Evolutionary conservation across 768 basidiomycete genomes (phyloP).

Genomic region (Collybiopsis confluens): DNA sequence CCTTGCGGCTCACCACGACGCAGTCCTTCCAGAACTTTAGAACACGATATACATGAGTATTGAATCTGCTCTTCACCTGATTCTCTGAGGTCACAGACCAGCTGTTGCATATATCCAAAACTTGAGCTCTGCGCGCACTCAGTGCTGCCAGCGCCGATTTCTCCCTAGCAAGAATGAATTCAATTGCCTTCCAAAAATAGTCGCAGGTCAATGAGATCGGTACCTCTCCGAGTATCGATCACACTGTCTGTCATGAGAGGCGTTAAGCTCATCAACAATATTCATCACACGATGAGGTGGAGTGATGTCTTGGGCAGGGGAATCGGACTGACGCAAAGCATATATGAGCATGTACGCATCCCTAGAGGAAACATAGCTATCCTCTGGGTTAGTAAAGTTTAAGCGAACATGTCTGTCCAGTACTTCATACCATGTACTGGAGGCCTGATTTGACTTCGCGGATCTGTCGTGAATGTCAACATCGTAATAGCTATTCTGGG

Average conservation of each 20-base stretch:
- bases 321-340: conserved; percentile 37
- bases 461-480: neutral
- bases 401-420: neutral
- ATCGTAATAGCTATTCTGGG: neutral
- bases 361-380: conserved; percentile 60
- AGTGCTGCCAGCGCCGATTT: conserved; percentile 40
- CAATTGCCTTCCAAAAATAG: conserved; percentile 1
- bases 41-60: neutral
- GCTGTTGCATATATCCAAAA: conserved; percentile 54
- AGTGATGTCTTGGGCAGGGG: conserved; percentile 20
- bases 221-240: conserved; percentile 44
- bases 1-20: conserved; percentile 13
- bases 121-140: conserved; percentile 42
- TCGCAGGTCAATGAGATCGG: conserved; percentile 17
- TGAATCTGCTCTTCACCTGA: conserved; percentile 37
- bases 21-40: no score
- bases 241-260: conserved; percentile 49
- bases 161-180: conserved; percentile 32
- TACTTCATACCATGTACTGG: neutral
- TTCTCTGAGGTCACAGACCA: conserved; percentile 52
- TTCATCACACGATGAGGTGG: conserved; percentile 56
- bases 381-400: neutral
- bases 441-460: neutral
- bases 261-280: conserved; percentile 53
- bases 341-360: conserved; percentile 98